These are phyloP conservation scores for Sporothrix variecibatus DNA, from an alignment of 2,329 filamentous ascomycete genomes.

Conservation along the genomic window DNA sequence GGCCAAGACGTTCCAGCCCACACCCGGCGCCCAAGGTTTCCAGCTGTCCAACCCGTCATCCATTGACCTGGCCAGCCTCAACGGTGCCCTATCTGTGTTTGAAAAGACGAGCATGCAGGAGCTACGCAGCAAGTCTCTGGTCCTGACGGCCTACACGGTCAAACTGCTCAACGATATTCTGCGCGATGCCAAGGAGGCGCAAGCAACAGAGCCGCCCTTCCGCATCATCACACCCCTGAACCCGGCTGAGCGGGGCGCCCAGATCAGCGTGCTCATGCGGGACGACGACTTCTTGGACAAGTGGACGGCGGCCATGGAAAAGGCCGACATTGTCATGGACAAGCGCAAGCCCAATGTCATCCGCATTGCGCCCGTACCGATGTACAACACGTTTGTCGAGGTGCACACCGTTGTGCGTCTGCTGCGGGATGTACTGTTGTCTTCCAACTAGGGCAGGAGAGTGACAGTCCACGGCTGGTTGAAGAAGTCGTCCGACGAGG, in stretches of 20 bases:
- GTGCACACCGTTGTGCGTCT: slow-evolving; percentile 45
- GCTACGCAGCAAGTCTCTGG: slow-evolving; percentile 69
- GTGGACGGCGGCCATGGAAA: slow-evolving; percentile 64
- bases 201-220: slow-evolving; percentile 47
- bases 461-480: neutral
- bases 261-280: slow-evolving; percentile 72
- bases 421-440: slow-evolving; percentile 14
- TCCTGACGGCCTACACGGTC: slow-evolving; percentile 77
- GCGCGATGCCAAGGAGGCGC: slow-evolving; percentile 30
- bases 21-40: slow-evolving; percentile 75
- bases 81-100: slow-evolving; percentile 74
- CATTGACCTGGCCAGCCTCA: slow-evolving; percentile 74
- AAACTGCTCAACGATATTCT: slow-evolving; percentile 57
- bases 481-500: neutral
- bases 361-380: slow-evolving; percentile 76
- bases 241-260: slow-evolving; percentile 70
- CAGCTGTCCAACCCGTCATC: slow-evolving; percentile 84
- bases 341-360: slow-evolving; percentile 85
- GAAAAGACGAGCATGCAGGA: slow-evolving; percentile 67
- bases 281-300: slow-evolving; percentile 59
- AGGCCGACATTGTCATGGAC: slow-evolving; percentile 73
- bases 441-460: neutral
- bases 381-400: slow-evolving; percentile 81
- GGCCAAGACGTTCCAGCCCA: slow-evolving; percentile 77
- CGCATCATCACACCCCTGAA: slow-evolving; percentile 69